These are phyloP conservation scores for Chaetomium olivaceum DNA, from an alignment of 2,329 filamentous ascomycete genomes.

Conservation along the genomic window DNA sequence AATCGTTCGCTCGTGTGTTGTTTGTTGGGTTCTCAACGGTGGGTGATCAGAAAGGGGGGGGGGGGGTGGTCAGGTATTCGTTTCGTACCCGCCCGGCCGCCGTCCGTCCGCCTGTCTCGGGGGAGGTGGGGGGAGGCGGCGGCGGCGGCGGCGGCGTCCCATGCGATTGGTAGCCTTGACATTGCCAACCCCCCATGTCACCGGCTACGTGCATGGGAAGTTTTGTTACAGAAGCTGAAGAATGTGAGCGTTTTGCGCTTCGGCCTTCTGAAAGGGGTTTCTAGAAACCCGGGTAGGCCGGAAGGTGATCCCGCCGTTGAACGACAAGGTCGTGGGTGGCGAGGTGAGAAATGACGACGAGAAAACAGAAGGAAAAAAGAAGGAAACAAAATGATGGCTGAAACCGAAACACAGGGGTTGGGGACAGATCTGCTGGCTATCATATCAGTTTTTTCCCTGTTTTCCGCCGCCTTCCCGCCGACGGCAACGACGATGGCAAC, in stretches of 20 bases:
- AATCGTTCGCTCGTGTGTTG: neutral
- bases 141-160: too few species aligned
- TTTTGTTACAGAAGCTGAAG: neutral
- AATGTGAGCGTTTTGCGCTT: neutral
- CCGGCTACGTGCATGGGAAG: neutral
- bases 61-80: neutral
- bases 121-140: too few species aligned
- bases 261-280: neutral
- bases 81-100: neutral
- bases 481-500: constrained; percentile 1
- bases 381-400: neutral
- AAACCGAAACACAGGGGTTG: neutral
- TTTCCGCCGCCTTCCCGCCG: neutral
- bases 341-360: neutral
- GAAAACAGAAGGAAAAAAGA: neutral
- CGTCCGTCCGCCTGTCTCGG: too few species aligned
- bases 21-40: neutral
- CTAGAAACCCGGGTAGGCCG: neutral
- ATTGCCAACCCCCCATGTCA: neutral
- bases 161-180: neutral
- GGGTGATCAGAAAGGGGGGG: too few species aligned
- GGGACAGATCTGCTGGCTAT: neutral
- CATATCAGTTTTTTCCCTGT: neutral
- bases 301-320: neutral
- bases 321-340: neutral